These are phyloP conservation scores for Setaria viridis DNA, from an alignment of 202 grass and related monocot genomes.

Conservation along the genomic window DNA sequence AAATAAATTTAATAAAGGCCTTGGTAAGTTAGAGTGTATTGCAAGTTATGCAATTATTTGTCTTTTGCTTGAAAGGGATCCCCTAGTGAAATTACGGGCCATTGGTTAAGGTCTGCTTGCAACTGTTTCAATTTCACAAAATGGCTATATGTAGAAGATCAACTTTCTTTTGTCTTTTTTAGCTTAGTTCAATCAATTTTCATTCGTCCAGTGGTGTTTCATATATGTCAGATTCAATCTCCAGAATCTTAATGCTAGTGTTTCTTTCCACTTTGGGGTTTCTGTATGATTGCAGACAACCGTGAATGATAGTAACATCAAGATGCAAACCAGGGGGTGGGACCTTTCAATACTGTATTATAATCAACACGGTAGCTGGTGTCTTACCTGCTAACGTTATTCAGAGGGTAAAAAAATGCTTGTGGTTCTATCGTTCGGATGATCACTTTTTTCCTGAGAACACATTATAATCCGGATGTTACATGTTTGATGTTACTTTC, in stretches of 20 bases:
- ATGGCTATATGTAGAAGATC: conserved; percentile 20
- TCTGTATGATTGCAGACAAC: conserved; percentile 27
- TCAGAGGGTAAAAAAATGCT: background rate
- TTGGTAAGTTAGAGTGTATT: conserved; percentile 33
- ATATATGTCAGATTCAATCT: conserved; percentile 5
- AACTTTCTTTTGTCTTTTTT: background rate
- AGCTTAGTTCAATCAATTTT: background rate
- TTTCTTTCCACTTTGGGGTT: conserved; percentile 31
- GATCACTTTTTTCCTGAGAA: background rate
- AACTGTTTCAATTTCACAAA: background rate
- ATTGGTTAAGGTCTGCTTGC: background rate
- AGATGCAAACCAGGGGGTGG: conserved; percentile 10
- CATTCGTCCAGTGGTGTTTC: background rate
- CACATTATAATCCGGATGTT: conserved; percentile 25
- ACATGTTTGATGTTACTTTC: conserved; percentile 40
- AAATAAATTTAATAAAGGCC: conserved; percentile 34
- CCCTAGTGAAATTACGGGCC: background rate
- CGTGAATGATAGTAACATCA: conserved; percentile 41
- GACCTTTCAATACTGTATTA: conserved; percentile 27
- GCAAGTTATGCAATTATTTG: conserved; percentile 43
- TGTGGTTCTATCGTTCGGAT: conserved; percentile 35
- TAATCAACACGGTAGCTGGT: conserved; percentile 5
- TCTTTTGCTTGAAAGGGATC: conserved; percentile 36
- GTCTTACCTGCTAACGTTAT: conserved; percentile 53
- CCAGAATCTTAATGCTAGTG: background rate